Percentiles rank a stretch among this genome's conserved stretches.
Conservation (phyloP, 23 red algal genomes). For the Chondrus crispus region DNA sequence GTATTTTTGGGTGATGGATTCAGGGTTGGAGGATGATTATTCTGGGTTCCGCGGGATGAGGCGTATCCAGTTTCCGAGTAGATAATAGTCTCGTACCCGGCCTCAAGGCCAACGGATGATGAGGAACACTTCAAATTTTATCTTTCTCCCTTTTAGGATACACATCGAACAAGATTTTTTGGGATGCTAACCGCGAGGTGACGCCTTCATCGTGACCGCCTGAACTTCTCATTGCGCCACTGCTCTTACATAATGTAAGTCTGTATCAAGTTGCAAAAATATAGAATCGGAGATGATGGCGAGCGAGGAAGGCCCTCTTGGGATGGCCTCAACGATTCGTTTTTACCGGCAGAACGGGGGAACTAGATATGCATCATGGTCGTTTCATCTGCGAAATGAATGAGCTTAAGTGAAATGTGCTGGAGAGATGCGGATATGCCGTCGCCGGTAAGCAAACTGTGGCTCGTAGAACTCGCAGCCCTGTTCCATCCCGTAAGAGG, state of each 20-base stretch:
- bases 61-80: not conserved
- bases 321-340: too few relatives aligned
- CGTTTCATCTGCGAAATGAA: too few relatives aligned
- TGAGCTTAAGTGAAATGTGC: too few relatives aligned
- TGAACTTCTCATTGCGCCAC: not conserved
- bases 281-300: too few relatives aligned
- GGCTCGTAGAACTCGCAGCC: too few relatives aligned
- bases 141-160: not conserved
- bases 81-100: not conserved
- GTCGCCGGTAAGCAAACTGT: too few relatives aligned
- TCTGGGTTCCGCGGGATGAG: conserved; percentile 4
- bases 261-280: conserved; percentile 16
- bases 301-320: too few relatives aligned
- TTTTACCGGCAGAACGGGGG: too few relatives aligned
- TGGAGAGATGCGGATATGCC: too few relatives aligned
- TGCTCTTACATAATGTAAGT: not conserved
- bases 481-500: too few relatives aligned
- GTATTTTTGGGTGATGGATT: not conserved
- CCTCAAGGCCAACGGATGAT: not conserved
- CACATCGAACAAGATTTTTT: conserved; percentile 15
- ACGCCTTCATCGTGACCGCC: not conserved
- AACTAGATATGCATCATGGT: too few relatives aligned
- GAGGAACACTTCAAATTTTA: conserved; percentile 8
- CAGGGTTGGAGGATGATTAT: too few relatives aligned
- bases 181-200: not conserved